A percentile compares a stretch with the other conserved stretches of the same genome.
Evolutionary conservation across 129 eudicot species (phyloP).

Genomic region (Lactuca saligna): DNA sequence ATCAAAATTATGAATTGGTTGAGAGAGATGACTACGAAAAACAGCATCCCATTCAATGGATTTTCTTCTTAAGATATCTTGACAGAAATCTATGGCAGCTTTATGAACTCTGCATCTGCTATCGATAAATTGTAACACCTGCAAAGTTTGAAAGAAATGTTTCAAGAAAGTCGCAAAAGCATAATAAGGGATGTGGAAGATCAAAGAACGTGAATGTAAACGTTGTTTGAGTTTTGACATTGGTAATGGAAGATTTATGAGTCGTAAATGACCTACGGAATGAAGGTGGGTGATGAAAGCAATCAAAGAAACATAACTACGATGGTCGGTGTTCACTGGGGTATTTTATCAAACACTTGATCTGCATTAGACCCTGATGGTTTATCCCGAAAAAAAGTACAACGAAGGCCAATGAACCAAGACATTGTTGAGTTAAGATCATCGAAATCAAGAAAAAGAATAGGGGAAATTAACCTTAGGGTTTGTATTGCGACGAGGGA

Average conservation of each 20-base stretch:
- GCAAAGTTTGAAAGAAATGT: conserved; percentile 17
- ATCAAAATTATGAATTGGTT: conserved; percentile 73
- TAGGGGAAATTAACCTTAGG: conserved; percentile 39
- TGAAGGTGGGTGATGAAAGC: neutral
- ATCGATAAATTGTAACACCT: conserved; percentile 57
- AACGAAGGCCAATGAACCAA: neutral
- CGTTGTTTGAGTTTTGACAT: neutral
- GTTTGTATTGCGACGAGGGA: conserved; percentile 27
- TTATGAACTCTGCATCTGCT: conserved; percentile 66
- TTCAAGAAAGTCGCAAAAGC: neutral
- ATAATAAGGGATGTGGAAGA: no score
- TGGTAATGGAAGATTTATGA: neutral
- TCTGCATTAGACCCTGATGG: conserved; percentile 4
- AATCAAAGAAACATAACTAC: neutral
- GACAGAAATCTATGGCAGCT: conserved; percentile 68
- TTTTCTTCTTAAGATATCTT: conserved; percentile 59
- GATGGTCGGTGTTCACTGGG: neutral
- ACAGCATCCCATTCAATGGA: conserved; percentile 60
- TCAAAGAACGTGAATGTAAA: neutral
- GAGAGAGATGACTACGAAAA: conserved; percentile 50
- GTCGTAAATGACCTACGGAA: neutral
- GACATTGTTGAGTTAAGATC: neutral
- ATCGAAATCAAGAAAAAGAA: neutral
- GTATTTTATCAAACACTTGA: conserved; percentile 52
- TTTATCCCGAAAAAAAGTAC: neutral